phyloP scores from a whole-genome alignment of 1,139 yeast genomes.

The Diutina ranongensis region DNA sequence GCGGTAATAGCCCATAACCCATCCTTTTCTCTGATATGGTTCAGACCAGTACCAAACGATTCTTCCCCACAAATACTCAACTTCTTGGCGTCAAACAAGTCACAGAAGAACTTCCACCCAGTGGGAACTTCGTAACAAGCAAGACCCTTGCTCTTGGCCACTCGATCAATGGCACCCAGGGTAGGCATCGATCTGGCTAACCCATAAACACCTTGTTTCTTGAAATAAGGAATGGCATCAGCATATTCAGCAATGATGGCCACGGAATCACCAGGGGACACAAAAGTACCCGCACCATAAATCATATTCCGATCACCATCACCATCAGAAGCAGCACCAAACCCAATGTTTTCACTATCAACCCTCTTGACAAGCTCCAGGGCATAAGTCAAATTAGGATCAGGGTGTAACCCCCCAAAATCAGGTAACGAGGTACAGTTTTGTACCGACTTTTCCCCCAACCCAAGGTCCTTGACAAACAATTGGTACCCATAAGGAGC shows the following conservation, averaged over 20 bases:
- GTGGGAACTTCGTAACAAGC: slow-evolving; percentile 92
- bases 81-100: slow-evolving; percentile 84
- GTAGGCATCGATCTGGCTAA: slow-evolving; percentile 99
- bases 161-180: slow-evolving; percentile 85
- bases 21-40: slow-evolving; percentile 95
- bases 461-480: slow-evolving; percentile 75
- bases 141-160: slow-evolving; percentile 68
- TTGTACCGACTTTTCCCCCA: slow-evolving; percentile 61
- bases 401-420: slow-evolving; percentile 97
- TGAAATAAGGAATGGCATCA: slow-evolving; percentile 78
- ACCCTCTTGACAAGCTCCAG: slow-evolving; percentile 76
- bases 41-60: slow-evolving; percentile 95
- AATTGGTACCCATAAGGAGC: slow-evolving; percentile 91
- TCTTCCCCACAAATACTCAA: slow-evolving; percentile 97
- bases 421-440: slow-evolving; percentile 74
- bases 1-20: slow-evolving; percentile 97
- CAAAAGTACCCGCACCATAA: slow-evolving; percentile 91
- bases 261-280: slow-evolving; percentile 96
- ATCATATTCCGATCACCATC: slow-evolving; percentile 99
- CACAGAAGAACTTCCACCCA: slow-evolving; percentile 98
- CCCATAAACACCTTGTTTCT: slow-evolving; percentile 78
- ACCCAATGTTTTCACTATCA: slow-evolving; percentile 67
- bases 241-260: slow-evolving; percentile 96
- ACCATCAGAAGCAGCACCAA: slow-evolving; percentile 98
- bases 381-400: slow-evolving; percentile 94